Evolutionary conservation across 768 basidiomycete species (phyloP), one percentile per base, ranked within the genome.

Genomic region (Boletales sp.): DNA sequence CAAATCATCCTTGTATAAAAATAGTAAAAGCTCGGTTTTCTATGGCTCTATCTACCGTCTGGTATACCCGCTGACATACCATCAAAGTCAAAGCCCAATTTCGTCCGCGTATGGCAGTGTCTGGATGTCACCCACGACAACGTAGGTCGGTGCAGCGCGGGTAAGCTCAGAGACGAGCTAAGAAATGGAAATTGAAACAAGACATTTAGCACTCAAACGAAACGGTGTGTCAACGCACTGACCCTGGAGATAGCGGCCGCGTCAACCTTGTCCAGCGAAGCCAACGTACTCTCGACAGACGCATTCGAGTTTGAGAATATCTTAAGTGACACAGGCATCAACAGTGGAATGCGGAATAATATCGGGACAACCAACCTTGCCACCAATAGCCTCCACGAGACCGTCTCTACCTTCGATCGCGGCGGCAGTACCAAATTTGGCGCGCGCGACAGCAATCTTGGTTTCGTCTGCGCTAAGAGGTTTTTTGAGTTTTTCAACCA

Each of bases 31-130:
- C 28, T 46, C 38, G 5, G 28, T 8, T 59, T 50, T 50, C 40
- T 44, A 44, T 19, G 42, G 54, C 5, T 55, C 57, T 52, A 63
- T 55, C 51, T 57, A 52, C 50, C 12, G 50, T 49, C 50, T 21
- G 48, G 54, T 50, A 64, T 51, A 53, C 45, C 50, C 28, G 40
- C 48, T 18, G 51, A 53, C 58, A 53, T 53, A 44, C 49, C 25
- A 14, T 14, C 33, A 36, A 33, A 41, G 2, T 80, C 69, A 91
- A 55, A 93, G 79, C 42, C 90, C 90, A 51, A 93, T 70, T 67
- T 91, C 90, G 61, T 93, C 90, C 58, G 83, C 80, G 64, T 86
- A 86, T 13, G 96, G 95, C 42, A 98, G 77, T 30, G 79, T 63
- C 59, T 76, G 71, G 57, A 84, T 71, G 63, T 95, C 83, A 40